Base-by-base conservation (phyloP, 345 rosid species). In the Ricinus communis region DNA sequence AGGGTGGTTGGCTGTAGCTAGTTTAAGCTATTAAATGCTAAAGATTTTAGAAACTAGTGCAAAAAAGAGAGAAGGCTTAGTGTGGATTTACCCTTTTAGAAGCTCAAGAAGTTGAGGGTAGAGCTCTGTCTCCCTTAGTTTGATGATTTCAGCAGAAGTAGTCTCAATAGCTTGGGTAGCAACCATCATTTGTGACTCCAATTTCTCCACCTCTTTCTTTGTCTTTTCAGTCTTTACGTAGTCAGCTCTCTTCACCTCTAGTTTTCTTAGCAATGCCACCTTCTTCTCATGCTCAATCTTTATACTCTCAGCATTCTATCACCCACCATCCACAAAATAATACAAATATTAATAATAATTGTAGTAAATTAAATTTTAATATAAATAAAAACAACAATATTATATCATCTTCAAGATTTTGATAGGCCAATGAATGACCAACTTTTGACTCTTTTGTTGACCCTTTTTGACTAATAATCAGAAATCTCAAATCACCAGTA, bases 41-140 rank as follows among this genome's bases (percentile, higher is more conserved):
- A 62, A 28, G 52, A 47, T 66, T 10, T n/a, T 28, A 27, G 19
- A 66, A 66, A 40, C 14, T 22, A 50, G 2, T 1, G 40, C 14
- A 46, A 53, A 11, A 55, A 53, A 21, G 13, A 33, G n/a, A 56
- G 1, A 54, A 38, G 28, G 51, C 40, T 33, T 43, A 43, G 14
- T 43, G 5, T 4, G 14, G 11, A 85, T 93, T 78, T 62, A 91
- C 97, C 97, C 97, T 85, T 95, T 89, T 12, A 90, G 89, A 2
- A 91, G 88, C 70, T 95, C 91, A 21, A 91, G 75, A 47, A 95
- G 97, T 74, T 95, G 99, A 59, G 99, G 96, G 66, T 84, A 90
- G 8, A 95, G 93, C 75, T 91, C 87, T 0, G 86, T 82, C 62
- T 95, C 97, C 68, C 99, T 85, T 62, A 95, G 69, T 72, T 89